Conservation (phyloP, 768 basidiomycete species). For the Tylopilus plumbeoviolaceoides region DNA sequence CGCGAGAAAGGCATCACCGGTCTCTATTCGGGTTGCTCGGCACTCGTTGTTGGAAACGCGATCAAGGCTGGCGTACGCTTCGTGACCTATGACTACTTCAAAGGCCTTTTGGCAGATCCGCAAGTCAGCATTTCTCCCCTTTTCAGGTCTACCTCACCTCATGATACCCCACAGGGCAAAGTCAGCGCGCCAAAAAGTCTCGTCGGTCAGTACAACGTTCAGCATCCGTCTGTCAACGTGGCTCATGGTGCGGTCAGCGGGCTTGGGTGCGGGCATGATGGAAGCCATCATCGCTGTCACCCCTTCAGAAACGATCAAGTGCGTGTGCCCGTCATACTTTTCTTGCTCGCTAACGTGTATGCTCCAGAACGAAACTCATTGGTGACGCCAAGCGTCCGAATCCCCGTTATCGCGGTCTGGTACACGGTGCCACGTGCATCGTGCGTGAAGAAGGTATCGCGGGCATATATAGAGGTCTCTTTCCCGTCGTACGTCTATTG, state of each 20-base stretch:
- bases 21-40: slow-evolving; percentile 90
- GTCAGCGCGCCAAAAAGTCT: slow-evolving; percentile 83
- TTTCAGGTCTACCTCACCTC: neutral
- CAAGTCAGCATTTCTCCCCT: slow-evolving; percentile 48
- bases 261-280: slow-evolving; percentile 83
- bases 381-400: slow-evolving; percentile 85
- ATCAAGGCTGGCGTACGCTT: slow-evolving; percentile 95
- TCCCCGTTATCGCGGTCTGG: slow-evolving; percentile 81
- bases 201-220: slow-evolving; percentile 47
- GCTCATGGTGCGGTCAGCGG: slow-evolving; percentile 42
- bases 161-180: slow-evolving; percentile 62
- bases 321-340: slow-evolving; percentile 21
- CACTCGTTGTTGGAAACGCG: slow-evolving; percentile 87
- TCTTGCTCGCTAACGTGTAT: neutral
- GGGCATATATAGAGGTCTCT: slow-evolving; percentile 87
- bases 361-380: slow-evolving; percentile 89
- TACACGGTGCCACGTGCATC: slow-evolving; percentile 81
- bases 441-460: slow-evolving; percentile 78
- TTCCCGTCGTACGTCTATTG: slow-evolving; percentile 73
- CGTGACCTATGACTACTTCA: slow-evolving; percentile 92
- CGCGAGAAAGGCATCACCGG: slow-evolving; percentile 72
- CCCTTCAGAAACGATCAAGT: slow-evolving; percentile 99
- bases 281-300: slow-evolving; percentile 95
- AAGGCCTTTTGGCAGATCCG: slow-evolving; percentile 72
- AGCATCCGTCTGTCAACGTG: neutral